Conservation (phyloP, 768 basidiomycete species). For the Thelephora ganbajun region DNA sequence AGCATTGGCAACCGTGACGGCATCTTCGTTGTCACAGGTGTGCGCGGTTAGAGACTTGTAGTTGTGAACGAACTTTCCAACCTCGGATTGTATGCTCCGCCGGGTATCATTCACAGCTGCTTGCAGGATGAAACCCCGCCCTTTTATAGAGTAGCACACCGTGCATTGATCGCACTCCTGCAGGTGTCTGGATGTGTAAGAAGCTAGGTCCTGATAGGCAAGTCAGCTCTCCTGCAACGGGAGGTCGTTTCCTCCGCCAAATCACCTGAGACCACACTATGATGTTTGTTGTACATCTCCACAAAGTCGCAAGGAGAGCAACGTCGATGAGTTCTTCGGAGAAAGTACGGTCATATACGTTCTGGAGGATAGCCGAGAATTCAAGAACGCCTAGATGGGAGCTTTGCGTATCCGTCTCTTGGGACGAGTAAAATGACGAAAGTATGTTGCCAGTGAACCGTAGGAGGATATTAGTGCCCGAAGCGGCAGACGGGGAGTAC, state of each 20-base stretch:
- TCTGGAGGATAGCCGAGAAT: too few species aligned
- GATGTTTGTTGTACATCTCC: too few species aligned
- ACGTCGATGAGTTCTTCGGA: too few species aligned
- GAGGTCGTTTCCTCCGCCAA: too few species aligned
- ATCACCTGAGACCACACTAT: too few species aligned
- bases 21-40: conserved; percentile 13
- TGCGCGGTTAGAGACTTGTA: conserved; percentile 6
- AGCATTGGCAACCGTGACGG: conserved; percentile 29
- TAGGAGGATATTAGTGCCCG: too few species aligned
- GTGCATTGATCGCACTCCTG: conserved; percentile 27
- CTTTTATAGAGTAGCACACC: conserved; percentile 32
- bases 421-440: too few species aligned
- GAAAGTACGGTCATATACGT: too few species aligned
- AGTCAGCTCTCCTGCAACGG: background rate
- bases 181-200: conserved; percentile 34
- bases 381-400: too few species aligned
- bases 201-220: conserved; percentile 37
- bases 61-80: conserved; percentile 20
- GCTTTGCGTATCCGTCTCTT: too few species aligned
- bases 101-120: conserved; percentile 32
- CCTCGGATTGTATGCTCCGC: conserved; percentile 22
- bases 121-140: conserved; percentile 31
- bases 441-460: too few species aligned
- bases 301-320: conserved; percentile 1
- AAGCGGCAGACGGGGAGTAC: too few species aligned